Evolutionary conservation across 2,329 filamentous ascomycete genomes (phyloP), one percentile per base, ranked within the genome.

Genomic region (Ceratocystis lukuohia): DNA sequence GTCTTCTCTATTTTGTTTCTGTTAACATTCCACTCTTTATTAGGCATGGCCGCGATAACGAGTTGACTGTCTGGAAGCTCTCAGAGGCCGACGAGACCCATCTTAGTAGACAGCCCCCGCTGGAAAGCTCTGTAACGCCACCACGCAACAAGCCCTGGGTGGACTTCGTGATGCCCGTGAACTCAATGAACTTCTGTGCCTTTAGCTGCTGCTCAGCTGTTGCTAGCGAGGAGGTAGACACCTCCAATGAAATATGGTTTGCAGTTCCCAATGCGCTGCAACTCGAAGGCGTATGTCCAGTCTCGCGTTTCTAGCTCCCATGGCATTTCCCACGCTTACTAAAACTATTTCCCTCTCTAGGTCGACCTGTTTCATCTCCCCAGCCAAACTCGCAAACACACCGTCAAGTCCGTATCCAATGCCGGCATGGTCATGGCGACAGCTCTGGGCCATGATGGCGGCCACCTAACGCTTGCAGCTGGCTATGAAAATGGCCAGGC

Each of bases 151-250:
- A 86, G 71, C 94, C 94, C 37, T 96, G 90, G 91, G 78, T 96
- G n/a, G 75, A 96, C 25, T 84, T 96, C 75, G 82, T 89, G 3
- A 77, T 99, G 4, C 80, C 88, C 4, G 91, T 97, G 56, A 96
- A 96, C 72, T 91, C 93, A 1, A 83, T 97, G 77, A 99, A 97
- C 73, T 99, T 97, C 74, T 99, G 94, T 74, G 82, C 88, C 1
- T 96, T 96, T 74, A 81, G 88, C 1, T 80, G 82, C 69, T 87
- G 86, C 72, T 68, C 78, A 68, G 73, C 76, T 56, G 68, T 68
- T 6, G 71, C 74, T 5, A 69, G 74, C 20, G 69, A 69, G 7
- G 37, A 69, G 46, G 64, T 71, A 10, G 69, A 71, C 3, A 65
- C 70, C 1, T 69, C 70, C 2, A 72, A 76, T 7, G 77, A 80